A percentile compares a stretch with the other conserved stretches of the same genome.
phyloP scores from a whole-genome alignment of 2,329 filamentous ascomycete species.

The Aspergillus sp. region DNA sequence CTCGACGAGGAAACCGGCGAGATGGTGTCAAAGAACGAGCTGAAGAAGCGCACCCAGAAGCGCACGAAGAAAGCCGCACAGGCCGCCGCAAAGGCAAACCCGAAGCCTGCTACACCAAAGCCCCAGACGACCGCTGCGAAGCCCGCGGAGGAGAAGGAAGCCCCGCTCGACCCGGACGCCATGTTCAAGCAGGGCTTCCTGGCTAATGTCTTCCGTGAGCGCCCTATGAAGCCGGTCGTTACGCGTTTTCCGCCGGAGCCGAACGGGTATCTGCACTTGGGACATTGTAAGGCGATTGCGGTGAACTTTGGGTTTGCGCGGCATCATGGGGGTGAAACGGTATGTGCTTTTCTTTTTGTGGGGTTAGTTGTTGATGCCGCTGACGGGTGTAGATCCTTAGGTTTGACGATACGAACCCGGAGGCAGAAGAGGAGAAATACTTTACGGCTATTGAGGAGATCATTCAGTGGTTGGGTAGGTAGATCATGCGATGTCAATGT shows the following conservation, averaged over 20 bases:
- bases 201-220: constrained; percentile 68
- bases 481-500: background rate
- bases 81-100: constrained; percentile 37
- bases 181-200: constrained; percentile 84
- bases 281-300: constrained; percentile 92
- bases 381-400: constrained; percentile 48
- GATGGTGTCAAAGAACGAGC: constrained; percentile 28
- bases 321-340: constrained; percentile 69
- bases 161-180: constrained; percentile 51
- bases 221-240: constrained; percentile 52
- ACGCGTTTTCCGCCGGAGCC: constrained; percentile 84
- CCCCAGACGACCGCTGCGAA: constrained; percentile 16
- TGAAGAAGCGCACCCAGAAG: constrained; percentile 28
- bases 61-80: constrained; percentile 29
- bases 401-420: constrained; percentile 95
- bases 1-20: constrained; percentile 24
- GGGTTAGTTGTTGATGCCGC: background rate
- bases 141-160: constrained; percentile 17
- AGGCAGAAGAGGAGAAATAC: constrained; percentile 86
- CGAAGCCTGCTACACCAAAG: constrained; percentile 34
- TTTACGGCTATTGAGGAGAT: constrained; percentile 88
- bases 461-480: constrained; percentile 68
- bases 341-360: background rate
- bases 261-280: constrained; percentile 91
- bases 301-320: constrained; percentile 95